Evolutionary conservation across 1,284 basidiomycete genomes (phyloP).

Genomic region (Moesziomyces globuligerus): DNA sequence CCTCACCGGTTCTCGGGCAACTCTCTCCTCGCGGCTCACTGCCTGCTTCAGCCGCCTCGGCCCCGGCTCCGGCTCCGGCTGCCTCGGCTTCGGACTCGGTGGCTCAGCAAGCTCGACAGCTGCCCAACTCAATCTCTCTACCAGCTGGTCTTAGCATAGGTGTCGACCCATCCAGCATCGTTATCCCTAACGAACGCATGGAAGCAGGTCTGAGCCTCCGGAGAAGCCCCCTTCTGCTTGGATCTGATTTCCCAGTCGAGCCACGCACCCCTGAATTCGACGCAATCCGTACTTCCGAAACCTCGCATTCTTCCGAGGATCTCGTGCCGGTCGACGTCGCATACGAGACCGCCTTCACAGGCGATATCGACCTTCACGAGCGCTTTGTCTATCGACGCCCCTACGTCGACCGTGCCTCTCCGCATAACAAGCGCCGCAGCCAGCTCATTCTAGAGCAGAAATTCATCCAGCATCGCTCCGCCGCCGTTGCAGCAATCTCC

Average conservation of each 20-base stretch:
- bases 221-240: slow-evolving; percentile 24
- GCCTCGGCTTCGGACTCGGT: slow-evolving; percentile 9
- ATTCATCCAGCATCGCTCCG: slow-evolving; percentile 26
- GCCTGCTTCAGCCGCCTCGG: slow-evolving; percentile 21
- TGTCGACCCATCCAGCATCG: slow-evolving; percentile 12
- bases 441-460: slow-evolving; percentile 52
- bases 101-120: not conserved
- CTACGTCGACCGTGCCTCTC: slow-evolving; percentile 28
- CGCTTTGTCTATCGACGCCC: slow-evolving; percentile 27
- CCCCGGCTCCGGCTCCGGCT: slow-evolving; percentile 31
- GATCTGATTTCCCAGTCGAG: slow-evolving; percentile 11
- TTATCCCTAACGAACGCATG: slow-evolving; percentile 46
- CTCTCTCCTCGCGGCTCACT: slow-evolving; percentile 18
- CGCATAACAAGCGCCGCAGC: slow-evolving; percentile 28
- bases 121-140: slow-evolving; percentile 8
- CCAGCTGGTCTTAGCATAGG: slow-evolving; percentile 6
- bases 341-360: slow-evolving; percentile 22
- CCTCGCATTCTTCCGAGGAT: not conserved
- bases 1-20: slow-evolving; percentile 15
- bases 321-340: slow-evolving; percentile 7
- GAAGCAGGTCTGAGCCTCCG: slow-evolving; percentile 43
- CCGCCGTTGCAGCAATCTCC: not conserved
- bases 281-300: slow-evolving; percentile 1
- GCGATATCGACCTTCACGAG: slow-evolving; percentile 28
- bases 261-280: slow-evolving; percentile 3